Percentiles rank a stretch among this genome's conserved stretches.
These are phyloP conservation scores for Wallacemonas collosoma DNA, from an alignment of 208 protist genomes.

Conservation along the genomic window DNA sequence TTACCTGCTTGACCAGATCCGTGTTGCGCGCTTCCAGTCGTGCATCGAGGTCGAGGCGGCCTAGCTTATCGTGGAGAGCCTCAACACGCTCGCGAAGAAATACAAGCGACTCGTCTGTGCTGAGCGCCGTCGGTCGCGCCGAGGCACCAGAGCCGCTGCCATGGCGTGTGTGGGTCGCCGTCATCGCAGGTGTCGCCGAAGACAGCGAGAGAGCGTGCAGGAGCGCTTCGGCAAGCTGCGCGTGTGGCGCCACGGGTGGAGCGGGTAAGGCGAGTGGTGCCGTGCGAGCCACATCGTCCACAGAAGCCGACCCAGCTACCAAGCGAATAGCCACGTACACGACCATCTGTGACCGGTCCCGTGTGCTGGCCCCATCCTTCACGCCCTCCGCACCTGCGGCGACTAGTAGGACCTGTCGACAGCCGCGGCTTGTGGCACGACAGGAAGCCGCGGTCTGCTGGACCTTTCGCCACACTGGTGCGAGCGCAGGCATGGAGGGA, in stretches of 20 bases:
- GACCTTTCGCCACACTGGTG: background rate
- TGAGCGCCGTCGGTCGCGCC: conserved; percentile 15
- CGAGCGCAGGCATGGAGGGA: background rate
- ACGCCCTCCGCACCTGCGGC: background rate
- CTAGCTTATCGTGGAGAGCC: conserved; percentile 70
- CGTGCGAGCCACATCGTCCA: background rate
- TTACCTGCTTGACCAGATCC: conserved; percentile 56
- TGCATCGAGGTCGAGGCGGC: conserved; percentile 59
- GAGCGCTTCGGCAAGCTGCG: background rate
- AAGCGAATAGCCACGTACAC: background rate
- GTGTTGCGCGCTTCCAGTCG: conserved; percentile 67
- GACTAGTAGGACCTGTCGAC: too few species aligned
- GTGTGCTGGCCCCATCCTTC: background rate
- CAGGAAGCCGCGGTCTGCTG: background rate
- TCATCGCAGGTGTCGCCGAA: background rate
- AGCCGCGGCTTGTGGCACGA: too few species aligned
- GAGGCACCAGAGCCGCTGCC: conserved; percentile 1
- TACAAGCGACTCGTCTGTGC: conserved; percentile 34
- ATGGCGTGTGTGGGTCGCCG: too few species aligned
- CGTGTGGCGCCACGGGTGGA: background rate
- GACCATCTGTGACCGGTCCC: background rate
- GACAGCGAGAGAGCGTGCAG: background rate
- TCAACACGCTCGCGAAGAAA: conserved; percentile 46
- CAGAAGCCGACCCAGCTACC: too few species aligned
- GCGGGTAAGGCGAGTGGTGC: background rate